Conservation (phyloP, 108 stramenopile genomes). For the Cyclotella choctawhatcheeana region DNA sequence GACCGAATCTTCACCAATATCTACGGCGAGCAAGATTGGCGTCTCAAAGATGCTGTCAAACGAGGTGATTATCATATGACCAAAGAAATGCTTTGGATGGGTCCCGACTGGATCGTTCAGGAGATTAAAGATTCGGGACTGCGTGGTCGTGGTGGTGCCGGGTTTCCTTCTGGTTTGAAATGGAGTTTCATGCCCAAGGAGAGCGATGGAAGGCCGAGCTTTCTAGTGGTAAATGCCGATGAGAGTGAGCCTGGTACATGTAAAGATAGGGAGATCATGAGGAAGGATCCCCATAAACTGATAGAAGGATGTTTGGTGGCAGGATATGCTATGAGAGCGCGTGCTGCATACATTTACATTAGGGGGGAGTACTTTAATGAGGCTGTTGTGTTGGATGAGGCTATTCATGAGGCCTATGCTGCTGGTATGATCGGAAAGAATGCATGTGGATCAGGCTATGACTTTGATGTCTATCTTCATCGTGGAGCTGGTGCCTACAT, state of each 20-base stretch:
- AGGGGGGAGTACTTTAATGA: constrained; percentile 99
- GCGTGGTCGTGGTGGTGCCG: constrained; percentile 98
- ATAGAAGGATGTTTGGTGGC: constrained; percentile 99
- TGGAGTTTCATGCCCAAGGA: constrained; percentile 99
- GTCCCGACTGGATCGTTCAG: constrained; percentile 99
- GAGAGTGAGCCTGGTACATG: constrained; percentile 99
- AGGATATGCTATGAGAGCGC: constrained; percentile 99
- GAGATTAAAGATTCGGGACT: constrained; percentile 99
- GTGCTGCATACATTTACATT: constrained; percentile 99
- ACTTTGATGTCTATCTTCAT: constrained; percentile 99
- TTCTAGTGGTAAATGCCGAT: constrained; percentile 99
- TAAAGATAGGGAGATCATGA: constrained; percentile 99
- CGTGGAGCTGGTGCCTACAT: constrained; percentile 99
- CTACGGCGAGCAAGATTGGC: constrained; percentile 99
- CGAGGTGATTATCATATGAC: constrained; percentile 95
- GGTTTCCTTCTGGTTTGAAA: constrained; percentile 99
- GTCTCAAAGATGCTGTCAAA: constrained; percentile 92
- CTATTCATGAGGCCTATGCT: constrained; percentile 98
- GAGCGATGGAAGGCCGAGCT: constrained; percentile 97
- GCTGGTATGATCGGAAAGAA: constrained; percentile 97
- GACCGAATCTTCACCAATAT: constrained; percentile 99
- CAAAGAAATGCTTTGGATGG: constrained; percentile 98
- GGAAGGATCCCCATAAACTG: constrained; percentile 99
- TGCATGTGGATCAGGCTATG: constrained; percentile 98
- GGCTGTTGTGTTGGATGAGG: constrained; percentile 98